These are phyloP conservation scores for Mycotypha africana DNA, from an alignment of 371 early-diverging fungal species.

Conservation along the genomic window DNA sequence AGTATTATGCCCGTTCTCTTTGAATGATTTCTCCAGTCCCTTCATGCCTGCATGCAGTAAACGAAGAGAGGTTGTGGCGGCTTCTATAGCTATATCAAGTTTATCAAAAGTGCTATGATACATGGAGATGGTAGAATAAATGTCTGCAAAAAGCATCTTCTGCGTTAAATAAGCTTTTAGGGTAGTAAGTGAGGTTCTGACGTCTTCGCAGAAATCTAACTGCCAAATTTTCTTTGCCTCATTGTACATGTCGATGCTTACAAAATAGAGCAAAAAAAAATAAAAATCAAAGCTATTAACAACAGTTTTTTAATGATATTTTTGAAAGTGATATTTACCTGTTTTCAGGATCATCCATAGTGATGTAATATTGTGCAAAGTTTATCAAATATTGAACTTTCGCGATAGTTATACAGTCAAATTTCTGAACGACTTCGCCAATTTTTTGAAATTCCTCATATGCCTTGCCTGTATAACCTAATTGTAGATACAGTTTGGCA, in stretches of 20 bases:
- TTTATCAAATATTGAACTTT: conserved; percentile 25
- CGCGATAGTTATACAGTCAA: no score
- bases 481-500: conserved; percentile 42
- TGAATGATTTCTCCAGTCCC: neutral
- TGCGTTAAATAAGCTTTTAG: conserved; percentile 3
- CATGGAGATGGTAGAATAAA: conserved; percentile 1
- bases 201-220: neutral
- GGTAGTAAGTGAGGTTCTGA: neutral
- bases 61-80: conserved; percentile 1
- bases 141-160: conserved; percentile 10
- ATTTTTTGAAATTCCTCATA: conserved; percentile 48
- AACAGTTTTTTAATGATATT: no score
- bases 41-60: conserved; percentile 8
- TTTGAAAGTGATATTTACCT: conserved; percentile 13
- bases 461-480: conserved; percentile 69
- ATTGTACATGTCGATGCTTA: no score
- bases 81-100: conserved; percentile 9
- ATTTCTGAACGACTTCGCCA: no score
- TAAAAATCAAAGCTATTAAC: no score
- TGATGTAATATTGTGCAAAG: conserved; percentile 38
- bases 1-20: neutral
- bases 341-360: conserved; percentile 34
- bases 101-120: no score
- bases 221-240: conserved; percentile 11
- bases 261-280: no score